Percentiles rank a stretch among this genome's conserved stretches.
Conservation (phyloP, 129 eudicot species). For the Artemisia annua region DNA sequence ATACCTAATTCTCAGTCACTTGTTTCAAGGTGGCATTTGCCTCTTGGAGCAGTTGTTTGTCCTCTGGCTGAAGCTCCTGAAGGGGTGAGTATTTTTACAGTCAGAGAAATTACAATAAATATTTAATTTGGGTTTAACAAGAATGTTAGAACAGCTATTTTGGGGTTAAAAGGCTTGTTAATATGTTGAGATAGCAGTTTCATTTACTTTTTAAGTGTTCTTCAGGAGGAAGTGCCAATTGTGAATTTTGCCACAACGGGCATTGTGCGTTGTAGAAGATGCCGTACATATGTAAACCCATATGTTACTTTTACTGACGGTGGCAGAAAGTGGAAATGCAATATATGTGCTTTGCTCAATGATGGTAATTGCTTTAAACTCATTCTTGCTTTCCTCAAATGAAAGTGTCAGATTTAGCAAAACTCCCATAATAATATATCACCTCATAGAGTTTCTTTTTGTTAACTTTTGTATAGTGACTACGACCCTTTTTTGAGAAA, state of each 20-base stretch:
- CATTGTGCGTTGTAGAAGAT: constrained; percentile 88
- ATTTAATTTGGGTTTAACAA: constrained; percentile 4
- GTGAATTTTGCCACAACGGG: constrained; percentile 84
- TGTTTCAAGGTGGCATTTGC: constrained; percentile 91
- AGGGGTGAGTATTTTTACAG: constrained; percentile 59
- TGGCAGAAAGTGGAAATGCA: constrained; percentile 96
- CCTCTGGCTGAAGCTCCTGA: constrained; percentile 92
- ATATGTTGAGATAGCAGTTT: constrained; percentile 7
- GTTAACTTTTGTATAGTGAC: neutral
- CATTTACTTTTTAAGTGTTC: constrained; percentile 22
- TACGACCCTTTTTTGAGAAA: no score
- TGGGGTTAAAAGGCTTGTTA: constrained; percentile 12
- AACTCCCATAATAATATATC: constrained; percentile 12
- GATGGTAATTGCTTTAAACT: constrained; percentile 57
- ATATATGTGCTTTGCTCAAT: constrained; percentile 84
- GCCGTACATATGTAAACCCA: constrained; percentile 92
- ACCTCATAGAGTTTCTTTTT: constrained; percentile 11
- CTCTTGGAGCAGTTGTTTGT: constrained; percentile 95
- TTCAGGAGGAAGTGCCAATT: constrained; percentile 89
- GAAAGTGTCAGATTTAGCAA: constrained; percentile 12
- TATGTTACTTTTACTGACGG: constrained; percentile 78
- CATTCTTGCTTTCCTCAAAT: constrained; percentile 1
- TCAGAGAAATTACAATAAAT: neutral
- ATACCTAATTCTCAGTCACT: constrained; percentile 88
- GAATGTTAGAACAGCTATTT: constrained; percentile 7